Evolutionary conservation across 2,329 filamentous ascomycete genomes (phyloP).

Genomic region (Pleurostoma richardsiae): DNA sequence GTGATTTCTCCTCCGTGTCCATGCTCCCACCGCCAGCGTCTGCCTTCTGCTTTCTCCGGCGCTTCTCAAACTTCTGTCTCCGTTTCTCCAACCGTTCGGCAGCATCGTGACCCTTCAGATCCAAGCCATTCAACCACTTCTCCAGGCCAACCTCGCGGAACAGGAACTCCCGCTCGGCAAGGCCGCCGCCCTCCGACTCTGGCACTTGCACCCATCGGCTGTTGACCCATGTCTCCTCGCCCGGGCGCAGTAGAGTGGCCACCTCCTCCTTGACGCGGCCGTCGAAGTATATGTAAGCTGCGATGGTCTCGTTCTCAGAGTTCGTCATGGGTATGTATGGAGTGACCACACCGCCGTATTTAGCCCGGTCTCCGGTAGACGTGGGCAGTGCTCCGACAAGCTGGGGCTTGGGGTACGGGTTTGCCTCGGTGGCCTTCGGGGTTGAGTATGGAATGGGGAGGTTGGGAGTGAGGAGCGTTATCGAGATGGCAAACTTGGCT

Average conservation of each 20-base stretch:
- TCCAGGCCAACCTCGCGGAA: conserved; percentile 96
- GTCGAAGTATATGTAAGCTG: conserved; percentile 98
- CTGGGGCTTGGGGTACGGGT: conserved; percentile 77
- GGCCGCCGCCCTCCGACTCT: conserved; percentile 82
- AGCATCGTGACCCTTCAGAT: conserved; percentile 88
- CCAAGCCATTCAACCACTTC: conserved; percentile 91
- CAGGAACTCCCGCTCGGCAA: conserved; percentile 93
- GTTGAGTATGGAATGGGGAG: conserved; percentile 90
- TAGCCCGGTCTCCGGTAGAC: conserved; percentile 38
- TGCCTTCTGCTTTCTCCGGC: conserved; percentile 58
- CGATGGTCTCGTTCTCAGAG: conserved; percentile 93
- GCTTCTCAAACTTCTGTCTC: conserved; percentile 70
- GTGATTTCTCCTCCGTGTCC: conserved; percentile 36
- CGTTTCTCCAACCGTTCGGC: conserved; percentile 88
- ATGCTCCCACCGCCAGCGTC: conserved; percentile 28
- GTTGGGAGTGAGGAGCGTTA: conserved; percentile 85
- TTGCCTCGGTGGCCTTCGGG: conserved; percentile 70
- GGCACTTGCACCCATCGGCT: conserved; percentile 96
- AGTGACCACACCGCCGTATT: conserved; percentile 53
- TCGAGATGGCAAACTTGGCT: conserved; percentile 95
- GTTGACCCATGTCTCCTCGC: conserved; percentile 99
- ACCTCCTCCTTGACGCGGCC: conserved; percentile 94
- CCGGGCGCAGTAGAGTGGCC: conserved; percentile 82
- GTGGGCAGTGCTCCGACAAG: conserved; percentile 69
- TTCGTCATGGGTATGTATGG: conserved; percentile 91